Percentiles rank a stretch among this genome's conserved stretches.
phyloP scores from a whole-genome alignment of 495 filamentous ascomycete genomes.

The Annulohypoxylon stygium region DNA sequence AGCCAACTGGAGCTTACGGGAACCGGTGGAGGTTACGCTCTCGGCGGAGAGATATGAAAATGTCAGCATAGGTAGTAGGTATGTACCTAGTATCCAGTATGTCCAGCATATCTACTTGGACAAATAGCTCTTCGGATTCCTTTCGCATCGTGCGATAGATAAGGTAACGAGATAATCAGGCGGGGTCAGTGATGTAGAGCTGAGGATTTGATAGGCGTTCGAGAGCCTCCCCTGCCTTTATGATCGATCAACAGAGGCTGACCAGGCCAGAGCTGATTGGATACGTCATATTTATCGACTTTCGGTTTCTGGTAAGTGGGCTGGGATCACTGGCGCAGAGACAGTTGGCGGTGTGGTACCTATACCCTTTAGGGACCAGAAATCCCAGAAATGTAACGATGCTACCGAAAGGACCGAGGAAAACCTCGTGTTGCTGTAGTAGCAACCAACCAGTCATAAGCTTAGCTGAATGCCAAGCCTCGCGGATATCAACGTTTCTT shows the following conservation, averaged over 20 bases:
- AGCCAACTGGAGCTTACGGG: constrained; percentile 1
- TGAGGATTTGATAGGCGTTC: constrained; percentile 40
- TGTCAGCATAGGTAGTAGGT: not conserved
- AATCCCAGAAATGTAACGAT: constrained; percentile 29
- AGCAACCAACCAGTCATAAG: constrained; percentile 34
- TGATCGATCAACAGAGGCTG: constrained; percentile 40
- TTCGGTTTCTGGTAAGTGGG: constrained; percentile 45
- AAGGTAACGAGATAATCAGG: constrained; percentile 46
- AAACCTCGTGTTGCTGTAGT: constrained; percentile 52
- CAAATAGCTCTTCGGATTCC: constrained; percentile 38
- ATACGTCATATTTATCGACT: constrained; percentile 51
- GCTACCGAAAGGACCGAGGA: constrained; percentile 48
- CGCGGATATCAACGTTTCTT: constrained; percentile 13
- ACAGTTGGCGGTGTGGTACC: constrained; percentile 34
- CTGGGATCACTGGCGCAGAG: constrained; percentile 35
- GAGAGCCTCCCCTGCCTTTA: constrained; percentile 38
- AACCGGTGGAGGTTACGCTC: constrained; percentile 26
- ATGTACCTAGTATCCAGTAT: too few relatives aligned
- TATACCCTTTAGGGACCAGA: constrained; percentile 34
- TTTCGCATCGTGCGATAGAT: constrained; percentile 42
- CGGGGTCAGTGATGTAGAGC: constrained; percentile 37
- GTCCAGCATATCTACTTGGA: constrained; percentile 19
- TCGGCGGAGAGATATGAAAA: constrained; percentile 26
- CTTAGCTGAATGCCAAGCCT: constrained; percentile 38
- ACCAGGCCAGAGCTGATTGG: constrained; percentile 35